Base-by-base conservation (phyloP, 495 filamentous ascomycete species). In the Tuber magnatum region DNA sequence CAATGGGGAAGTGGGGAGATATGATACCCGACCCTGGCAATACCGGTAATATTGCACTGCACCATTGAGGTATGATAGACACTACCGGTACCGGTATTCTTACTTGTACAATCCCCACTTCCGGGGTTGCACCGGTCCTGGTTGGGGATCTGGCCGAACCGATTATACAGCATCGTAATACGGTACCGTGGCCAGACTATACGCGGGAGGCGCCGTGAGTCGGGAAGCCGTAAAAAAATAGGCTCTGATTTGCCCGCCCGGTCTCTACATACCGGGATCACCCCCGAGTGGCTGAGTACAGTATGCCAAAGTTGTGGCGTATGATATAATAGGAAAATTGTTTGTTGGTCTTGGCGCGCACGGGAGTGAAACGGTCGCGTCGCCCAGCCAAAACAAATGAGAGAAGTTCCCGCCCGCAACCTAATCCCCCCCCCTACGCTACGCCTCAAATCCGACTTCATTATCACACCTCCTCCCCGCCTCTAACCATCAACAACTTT, bases 331-430 rank as follows among this genome's bases (percentile, higher is more conserved):
- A n/a, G n/a, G n/a, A n/a, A n/a, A n/a, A n/a, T n/a, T 65, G 56
- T 65, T 65, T 32, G 28, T 18, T 35, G 28, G 56, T 65, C 56
- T 65, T 65, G 56, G 56, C 56, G 28, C 14, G 28, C 28, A 35
- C 32, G 56, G 12, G 5, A 35, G 56, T 65, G 56, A 35, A 65
- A 65, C 56, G 28, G 56, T 65, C 56, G 56, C 56, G 56, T 65
- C 56, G 12, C 56, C 56, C 56, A 65, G 56, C 28, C 56, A 65
- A 65, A 65, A 65, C 56, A 65, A 65, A 65, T 65, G 56, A 20
- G 32, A 65, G 56, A 18, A 5, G n/a, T n/a, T 61, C n/a, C 51
- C 12, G 44, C 44, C 44, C n/a, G 48, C 48, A n/a, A 56, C 48
- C n/a, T n/a, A 24, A n/a, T 56, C 44, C 44, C 42, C 42, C 2